phyloP scores from a whole-genome alignment of 225 moss, liverwort and hornwort species.

The Anthoceros angustus region DNA sequence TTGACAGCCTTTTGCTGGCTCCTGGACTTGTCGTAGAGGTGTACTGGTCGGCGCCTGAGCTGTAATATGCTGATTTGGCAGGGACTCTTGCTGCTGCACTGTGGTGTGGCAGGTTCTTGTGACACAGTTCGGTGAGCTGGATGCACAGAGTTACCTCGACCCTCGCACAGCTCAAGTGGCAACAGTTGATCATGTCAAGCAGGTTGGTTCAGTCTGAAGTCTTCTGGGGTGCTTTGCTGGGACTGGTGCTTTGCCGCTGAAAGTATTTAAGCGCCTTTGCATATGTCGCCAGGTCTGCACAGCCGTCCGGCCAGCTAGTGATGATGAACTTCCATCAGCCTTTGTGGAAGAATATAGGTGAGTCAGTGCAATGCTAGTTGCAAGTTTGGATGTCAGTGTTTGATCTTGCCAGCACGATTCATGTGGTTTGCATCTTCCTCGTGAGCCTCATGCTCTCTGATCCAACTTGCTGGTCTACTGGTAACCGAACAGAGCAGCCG shows the following conservation, averaged over 20 bases:
- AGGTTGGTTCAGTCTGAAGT: slow-evolving; percentile 17
- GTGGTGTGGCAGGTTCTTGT: slow-evolving; percentile 95
- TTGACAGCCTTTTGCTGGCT: not conserved
- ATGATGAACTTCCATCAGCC: slow-evolving; percentile 72
- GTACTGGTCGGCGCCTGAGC: slow-evolving; percentile 69
- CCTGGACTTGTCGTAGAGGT: slow-evolving; percentile 8
- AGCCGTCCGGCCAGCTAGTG: slow-evolving; percentile 55
- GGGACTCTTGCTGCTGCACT: slow-evolving; percentile 85
- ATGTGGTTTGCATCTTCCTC: not conserved
- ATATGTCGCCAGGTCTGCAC: slow-evolving; percentile 39
- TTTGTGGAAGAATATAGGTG: slow-evolving; percentile 78
- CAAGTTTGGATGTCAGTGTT: not conserved
- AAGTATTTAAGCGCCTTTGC: not conserved
- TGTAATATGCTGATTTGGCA: slow-evolving; percentile 92
- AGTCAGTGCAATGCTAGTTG: slow-evolving; percentile 6
- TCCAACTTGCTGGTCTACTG: not conserved
- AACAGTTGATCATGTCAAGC: slow-evolving; percentile 84
- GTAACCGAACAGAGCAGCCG: slow-evolving; percentile 29
- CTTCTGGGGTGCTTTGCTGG: not conserved
- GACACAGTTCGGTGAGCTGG: slow-evolving; percentile 71
- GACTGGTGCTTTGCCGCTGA: not conserved
- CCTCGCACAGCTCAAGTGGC: slow-evolving; percentile 85
- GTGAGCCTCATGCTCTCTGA: not conserved
- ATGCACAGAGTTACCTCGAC: slow-evolving; percentile 59
- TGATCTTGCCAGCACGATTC: not conserved